These are phyloP conservation scores for Protomyces macrosporus DNA, from an alignment of 1,139 yeast species.

Conservation along the genomic window DNA sequence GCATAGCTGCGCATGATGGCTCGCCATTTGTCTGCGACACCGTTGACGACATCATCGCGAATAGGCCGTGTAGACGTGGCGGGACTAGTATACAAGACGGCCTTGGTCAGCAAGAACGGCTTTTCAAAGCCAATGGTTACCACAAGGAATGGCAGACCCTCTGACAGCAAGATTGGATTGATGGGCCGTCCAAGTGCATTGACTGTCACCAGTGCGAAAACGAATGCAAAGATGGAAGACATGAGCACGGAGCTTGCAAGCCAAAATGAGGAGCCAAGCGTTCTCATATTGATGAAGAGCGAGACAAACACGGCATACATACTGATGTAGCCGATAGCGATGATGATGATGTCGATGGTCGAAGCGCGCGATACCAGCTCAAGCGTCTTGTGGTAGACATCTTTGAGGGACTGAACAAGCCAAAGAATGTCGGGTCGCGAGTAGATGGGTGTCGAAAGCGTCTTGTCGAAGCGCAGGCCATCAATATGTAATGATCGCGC, in stretches of 20 bases:
- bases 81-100: constrained; percentile 48
- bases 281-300: constrained; percentile 73
- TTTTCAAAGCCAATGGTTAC: constrained; percentile 91
- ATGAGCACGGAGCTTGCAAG: constrained; percentile 75
- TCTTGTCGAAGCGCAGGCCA: constrained; percentile 11
- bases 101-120: constrained; percentile 68
- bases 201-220: constrained; percentile 72
- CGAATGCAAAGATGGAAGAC: constrained; percentile 79
- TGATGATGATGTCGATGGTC: constrained; percentile 74
- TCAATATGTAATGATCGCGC: constrained; percentile 4
- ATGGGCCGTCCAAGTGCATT: constrained; percentile 46
- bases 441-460: constrained; percentile 6
- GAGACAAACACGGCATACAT: constrained; percentile 83
- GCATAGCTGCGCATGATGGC: constrained; percentile 74
- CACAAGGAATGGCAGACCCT: constrained; percentile 90
- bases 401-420: constrained; percentile 20
- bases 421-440: constrained; percentile 19
- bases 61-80: constrained; percentile 36
- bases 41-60: constrained; percentile 42
- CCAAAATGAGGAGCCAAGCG: constrained; percentile 83
- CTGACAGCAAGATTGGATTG: constrained; percentile 71
- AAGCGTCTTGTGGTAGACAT: constrained; percentile 23
- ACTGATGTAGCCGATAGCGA: constrained; percentile 76
- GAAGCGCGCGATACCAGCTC: constrained; percentile 56
- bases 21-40: constrained; percentile 63